Evolutionary conservation across 768 basidiomycete species (phyloP), one percentile per base, ranked within the genome.

Genomic region (Chalciporus sphaerocephalus): DNA sequence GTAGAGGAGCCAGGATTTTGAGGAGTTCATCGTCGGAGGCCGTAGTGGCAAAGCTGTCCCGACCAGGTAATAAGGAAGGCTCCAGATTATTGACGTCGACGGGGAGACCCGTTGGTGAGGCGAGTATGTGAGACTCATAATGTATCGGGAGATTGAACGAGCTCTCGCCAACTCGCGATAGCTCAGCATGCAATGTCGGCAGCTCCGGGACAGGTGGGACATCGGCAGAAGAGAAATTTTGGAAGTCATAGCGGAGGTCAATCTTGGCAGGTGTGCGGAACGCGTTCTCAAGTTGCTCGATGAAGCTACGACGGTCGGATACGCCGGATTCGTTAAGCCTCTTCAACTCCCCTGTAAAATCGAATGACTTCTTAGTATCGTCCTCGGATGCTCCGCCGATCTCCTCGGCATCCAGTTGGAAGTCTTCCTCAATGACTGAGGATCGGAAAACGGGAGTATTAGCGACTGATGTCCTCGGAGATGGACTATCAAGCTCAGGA

Each of bases 251-350:
- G 3, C 69, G 65, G 23, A 87, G 64, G 49, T 85, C 78, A 20
- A 87, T 67, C 56, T 81, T 83, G 15, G 85, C 81, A 0, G 87
- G 87, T 0, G 86, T 87, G 50, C 78, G 74, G 71, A 91, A 91
- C 1, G 87, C 87, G 41, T 73, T 81, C 68, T 90, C 88, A 18
- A 90, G 67, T 64, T 92, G 82, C 61, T 89, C 86, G 4, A 91
- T 83, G 57, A 92, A 92, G 63, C 87, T 90, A 11, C 64, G 70
- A 9, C 86, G 69, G 56, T 87, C 81, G 1, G 80, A 81, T 1
- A 57, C 85, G 25, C 84, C 83, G 6, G 80, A 82, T 53, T 86
- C 81, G 42, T 84, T 82, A 39, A 91, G 71, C 55, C 70, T 80
- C 62, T 75, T 67, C 42, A 91, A 64, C 61, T 90, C 89, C 30